These are phyloP conservation scores for Pyricularia sp. DNA, from an alignment of 2,329 filamentous ascomycete genomes.

Conservation along the genomic window DNA sequence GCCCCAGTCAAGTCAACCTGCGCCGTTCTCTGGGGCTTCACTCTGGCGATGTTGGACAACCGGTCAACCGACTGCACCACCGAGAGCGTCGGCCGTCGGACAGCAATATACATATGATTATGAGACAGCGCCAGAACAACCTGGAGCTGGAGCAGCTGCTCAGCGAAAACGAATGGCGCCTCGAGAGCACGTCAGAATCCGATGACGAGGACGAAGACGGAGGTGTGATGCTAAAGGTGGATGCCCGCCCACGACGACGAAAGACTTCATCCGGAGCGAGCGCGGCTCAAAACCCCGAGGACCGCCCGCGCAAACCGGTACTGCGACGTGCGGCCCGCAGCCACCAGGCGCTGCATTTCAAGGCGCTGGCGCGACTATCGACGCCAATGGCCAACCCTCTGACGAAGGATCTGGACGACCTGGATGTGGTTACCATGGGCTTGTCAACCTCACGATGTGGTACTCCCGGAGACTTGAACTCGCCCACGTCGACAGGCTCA, in stretches of 20 bases:
- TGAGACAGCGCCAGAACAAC: slow-evolving; percentile 20
- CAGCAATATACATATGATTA: slow-evolving; percentile 33
- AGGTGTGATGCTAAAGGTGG: slow-evolving; percentile 15
- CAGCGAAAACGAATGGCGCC: slow-evolving; percentile 3
- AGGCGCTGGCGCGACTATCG: neutral
- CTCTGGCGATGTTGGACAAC: slow-evolving; percentile 17
- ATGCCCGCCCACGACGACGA: neutral
- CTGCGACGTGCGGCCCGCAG: slow-evolving; percentile 3
- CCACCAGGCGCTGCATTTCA: slow-evolving; percentile 1
- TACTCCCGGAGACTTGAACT: neutral
- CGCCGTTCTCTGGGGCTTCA: slow-evolving; percentile 30
- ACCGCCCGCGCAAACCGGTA: slow-evolving; percentile 1
- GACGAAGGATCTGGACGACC: neutral
- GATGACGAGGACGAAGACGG: slow-evolving; percentile 16
- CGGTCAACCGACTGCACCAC: slow-evolving; percentile 7
- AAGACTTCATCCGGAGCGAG: neutral
- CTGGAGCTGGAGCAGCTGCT: slow-evolving; percentile 21
- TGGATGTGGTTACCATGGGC: neutral
- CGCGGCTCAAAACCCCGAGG: neutral
- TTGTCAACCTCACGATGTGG: neutral
- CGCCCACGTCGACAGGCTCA: neutral
- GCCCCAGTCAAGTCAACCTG: slow-evolving; percentile 52
- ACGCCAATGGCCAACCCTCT: neutral
- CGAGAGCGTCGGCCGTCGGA: slow-evolving; percentile 36
- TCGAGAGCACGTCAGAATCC: slow-evolving; percentile 4